Evolutionary conservation across 768 basidiomycete genomes (phyloP), one percentile per base, ranked within the genome.

Genomic region (Lactarius sp.): DNA sequence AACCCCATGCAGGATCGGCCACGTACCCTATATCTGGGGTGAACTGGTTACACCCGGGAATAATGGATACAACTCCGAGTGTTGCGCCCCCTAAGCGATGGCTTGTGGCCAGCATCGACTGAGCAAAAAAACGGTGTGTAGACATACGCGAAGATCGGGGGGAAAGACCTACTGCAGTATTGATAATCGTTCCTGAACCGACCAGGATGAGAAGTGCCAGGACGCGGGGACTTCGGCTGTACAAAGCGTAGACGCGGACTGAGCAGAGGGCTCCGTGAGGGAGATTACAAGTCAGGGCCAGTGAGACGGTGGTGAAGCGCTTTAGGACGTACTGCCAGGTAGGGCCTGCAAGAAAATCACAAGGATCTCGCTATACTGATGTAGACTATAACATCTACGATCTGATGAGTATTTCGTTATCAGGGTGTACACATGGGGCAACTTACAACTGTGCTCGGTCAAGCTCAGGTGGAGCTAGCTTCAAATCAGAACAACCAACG

Each of bases 171-270:
- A 59, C 57, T 1, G 20, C 37, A 27, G 8, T 13, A 6, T 37
- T 33, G 49, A 59, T n/a, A 37, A 51, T 31, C 4, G 57, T 18
- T n/a, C 10, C 33, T 1, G 6, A 12, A 33, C 31, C 52, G 8
- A 50, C 0, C 1, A 6, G 3, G 6, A 49, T 0, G 33, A 64
- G 53, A 36, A 60, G 1, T 6, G 33, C 41, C 18, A 64, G 49
- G 31, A 60, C 18, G 10, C 33, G 53, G 39, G 16, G 58, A 50
- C 53, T 64, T 44, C 47, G 36, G 22, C 39, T 39, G 18, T 51
- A 64, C 16, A 64, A 31, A 2, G 53, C 63, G 8, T 64, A 37
- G 37, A 64, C 58, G 47, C 63, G 63, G 20, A 60, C 4, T 7
- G 55, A 0, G 22, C 46, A 51, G 14, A 64, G 57, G 1, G 6